A percentile compares a stretch with the other conserved stretches of the same genome.
Evolutionary conservation across 768 basidiomycete species (phyloP).

Genomic region (Amanita pseudoporphyria): DNA sequence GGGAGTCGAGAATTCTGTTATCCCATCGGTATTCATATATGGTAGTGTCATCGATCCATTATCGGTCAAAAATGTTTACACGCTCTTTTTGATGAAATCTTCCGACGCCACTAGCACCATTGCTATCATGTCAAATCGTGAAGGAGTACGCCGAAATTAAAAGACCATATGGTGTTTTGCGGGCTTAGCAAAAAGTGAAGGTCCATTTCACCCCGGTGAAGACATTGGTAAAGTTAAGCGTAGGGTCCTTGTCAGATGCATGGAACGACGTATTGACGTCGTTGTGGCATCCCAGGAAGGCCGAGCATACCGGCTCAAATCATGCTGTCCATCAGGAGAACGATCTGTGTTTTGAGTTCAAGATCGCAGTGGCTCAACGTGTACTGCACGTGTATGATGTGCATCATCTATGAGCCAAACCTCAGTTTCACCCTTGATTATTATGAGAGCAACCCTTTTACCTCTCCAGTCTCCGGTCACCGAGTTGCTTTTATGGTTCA

Average conservation of each 20-base stretch:
- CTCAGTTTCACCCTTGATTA: constrained; percentile 1
- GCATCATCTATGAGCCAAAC: constrained; percentile 17
- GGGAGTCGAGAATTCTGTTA: constrained; percentile 1
- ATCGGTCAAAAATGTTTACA: constrained; percentile 1
- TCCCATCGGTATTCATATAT: not conserved
- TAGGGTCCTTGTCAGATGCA: not conserved
- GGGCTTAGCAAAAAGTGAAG: not conserved
- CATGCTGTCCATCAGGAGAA: not conserved
- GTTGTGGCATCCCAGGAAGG: not conserved
- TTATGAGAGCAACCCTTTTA: not conserved
- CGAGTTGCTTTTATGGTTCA: not conserved
- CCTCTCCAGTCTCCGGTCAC: constrained; percentile 1
- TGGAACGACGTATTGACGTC: not conserved
- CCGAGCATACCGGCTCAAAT: not conserved
- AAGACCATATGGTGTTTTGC: constrained; percentile 4
- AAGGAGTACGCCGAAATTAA: constrained; percentile 7
- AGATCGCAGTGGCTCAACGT: constrained; percentile 13
- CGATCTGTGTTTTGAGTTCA: constrained; percentile 2
- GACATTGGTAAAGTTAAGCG: not conserved
- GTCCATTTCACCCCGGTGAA: not conserved
- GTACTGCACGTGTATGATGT: constrained; percentile 17
- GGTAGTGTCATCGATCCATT: not conserved
- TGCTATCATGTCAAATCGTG: constrained; percentile 1
- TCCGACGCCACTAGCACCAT: constrained; percentile 3
- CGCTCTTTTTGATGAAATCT: constrained; percentile 4